These are phyloP conservation scores for Verticillium klebahnii DNA, from an alignment of 2,329 filamentous ascomycete species.

Conservation along the genomic window DNA sequence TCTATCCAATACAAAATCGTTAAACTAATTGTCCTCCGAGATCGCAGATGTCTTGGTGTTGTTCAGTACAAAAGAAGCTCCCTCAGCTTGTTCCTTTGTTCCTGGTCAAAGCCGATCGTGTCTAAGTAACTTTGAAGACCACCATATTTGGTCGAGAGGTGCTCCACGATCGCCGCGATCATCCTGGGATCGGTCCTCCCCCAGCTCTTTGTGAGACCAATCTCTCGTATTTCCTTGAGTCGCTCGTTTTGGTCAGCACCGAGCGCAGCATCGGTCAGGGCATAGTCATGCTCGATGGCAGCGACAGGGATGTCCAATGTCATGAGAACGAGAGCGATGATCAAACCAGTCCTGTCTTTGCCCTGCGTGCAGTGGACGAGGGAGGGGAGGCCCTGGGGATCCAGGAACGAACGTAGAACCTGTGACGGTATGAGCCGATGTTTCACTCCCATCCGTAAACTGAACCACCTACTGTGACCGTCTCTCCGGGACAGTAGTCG, in stretches of 20 bases:
- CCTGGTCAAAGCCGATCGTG: constrained; percentile 51
- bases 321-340: constrained; percentile 64
- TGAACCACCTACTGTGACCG: constrained; percentile 36
- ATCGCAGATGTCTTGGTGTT: background rate
- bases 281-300: constrained; percentile 69
- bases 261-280: constrained; percentile 57
- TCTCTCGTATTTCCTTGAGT: constrained; percentile 61
- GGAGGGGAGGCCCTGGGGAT: constrained; percentile 52
- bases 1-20: background rate
- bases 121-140: constrained; percentile 63
- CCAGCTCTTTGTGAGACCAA: constrained; percentile 73
- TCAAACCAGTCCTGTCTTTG: constrained; percentile 77
- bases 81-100: constrained; percentile 34
- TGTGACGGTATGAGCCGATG: constrained; percentile 11
- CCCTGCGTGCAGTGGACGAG: constrained; percentile 85
- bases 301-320: constrained; percentile 51
- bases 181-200: constrained; percentile 61
- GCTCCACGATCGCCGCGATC: constrained; percentile 51
- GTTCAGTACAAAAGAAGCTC: constrained; percentile 37
- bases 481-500: constrained; percentile 59
- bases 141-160: constrained; percentile 60
- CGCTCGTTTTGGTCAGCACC: constrained; percentile 57
- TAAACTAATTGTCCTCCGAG: background rate
- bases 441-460: background rate
- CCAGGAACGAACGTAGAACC: constrained; percentile 44